Percentiles rank a stretch among this genome's conserved stretches.
Conservation (phyloP, 208 protist genomes). For the Leishmania gerbilli region DNA sequence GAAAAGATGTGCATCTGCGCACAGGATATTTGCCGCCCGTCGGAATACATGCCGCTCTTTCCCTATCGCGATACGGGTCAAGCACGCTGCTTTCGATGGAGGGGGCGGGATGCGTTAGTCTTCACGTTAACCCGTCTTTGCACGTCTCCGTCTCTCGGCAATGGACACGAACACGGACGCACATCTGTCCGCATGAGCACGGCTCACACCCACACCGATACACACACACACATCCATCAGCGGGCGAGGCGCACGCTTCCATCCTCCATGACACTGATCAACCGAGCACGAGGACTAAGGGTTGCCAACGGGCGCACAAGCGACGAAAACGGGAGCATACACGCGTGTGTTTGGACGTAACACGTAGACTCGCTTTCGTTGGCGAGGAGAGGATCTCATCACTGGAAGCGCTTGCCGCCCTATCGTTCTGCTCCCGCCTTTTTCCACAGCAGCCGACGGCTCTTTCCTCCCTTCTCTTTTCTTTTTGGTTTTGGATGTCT, state of each 20-base stretch:
- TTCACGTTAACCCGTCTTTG: neutral
- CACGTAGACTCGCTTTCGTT: neutral
- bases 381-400: neutral
- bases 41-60: neutral
- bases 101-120: neutral
- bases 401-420: neutral
- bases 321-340: neutral
- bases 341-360: neutral
- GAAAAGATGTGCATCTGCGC: neutral
- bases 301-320: neutral
- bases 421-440: neutral
- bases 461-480: neutral
- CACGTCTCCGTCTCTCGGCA: neutral
- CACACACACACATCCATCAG: neutral
- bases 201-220: too few relatives aligned
- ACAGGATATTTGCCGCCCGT: neutral
- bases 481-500: constrained; percentile 1
- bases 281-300: neutral
- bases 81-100: neutral
- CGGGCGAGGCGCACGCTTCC: neutral
- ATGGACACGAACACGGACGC: neutral
- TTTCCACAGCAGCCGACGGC: neutral
- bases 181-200: neutral
- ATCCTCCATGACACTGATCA: neutral
- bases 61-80: neutral